phyloP scores from a whole-genome alignment of 2,329 filamentous ascomycete genomes.

The Xylariaceae sp. region DNA sequence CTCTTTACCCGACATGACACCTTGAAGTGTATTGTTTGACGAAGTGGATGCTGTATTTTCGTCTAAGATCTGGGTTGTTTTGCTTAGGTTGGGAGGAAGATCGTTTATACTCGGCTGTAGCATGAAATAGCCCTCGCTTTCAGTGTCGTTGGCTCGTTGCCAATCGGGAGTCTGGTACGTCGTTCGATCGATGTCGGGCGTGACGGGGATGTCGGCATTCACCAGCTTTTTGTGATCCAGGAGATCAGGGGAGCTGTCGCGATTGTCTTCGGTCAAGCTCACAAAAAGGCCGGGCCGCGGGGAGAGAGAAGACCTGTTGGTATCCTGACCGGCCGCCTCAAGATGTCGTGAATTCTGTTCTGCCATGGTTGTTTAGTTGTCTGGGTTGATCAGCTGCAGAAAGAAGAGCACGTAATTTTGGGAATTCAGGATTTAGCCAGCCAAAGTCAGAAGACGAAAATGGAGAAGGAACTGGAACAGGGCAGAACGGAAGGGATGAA shows the following conservation, averaged over 20 bases:
- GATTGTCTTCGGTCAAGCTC: not conserved
- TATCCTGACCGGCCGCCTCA: conserved; percentile 9
- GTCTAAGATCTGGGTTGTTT: conserved; percentile 13
- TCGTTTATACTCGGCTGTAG: conserved; percentile 23
- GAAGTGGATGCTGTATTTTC: conserved; percentile 23
- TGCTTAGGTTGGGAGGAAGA: conserved; percentile 22
- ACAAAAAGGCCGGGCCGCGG: conserved; percentile 5
- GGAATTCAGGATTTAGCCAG: not conserved
- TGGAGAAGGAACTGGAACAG: not conserved
- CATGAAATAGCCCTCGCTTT: conserved; percentile 32
- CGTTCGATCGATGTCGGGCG: conserved; percentile 34
- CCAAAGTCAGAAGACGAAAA: not conserved
- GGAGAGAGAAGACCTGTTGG: conserved; percentile 17
- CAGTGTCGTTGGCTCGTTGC: conserved; percentile 16
- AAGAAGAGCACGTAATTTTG: not conserved
- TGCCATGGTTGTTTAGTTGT: conserved; percentile 25
- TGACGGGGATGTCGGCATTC: conserved; percentile 36
- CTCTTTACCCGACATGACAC: conserved; percentile 36
- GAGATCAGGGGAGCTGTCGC: conserved; percentile 22
- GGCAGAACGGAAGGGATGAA: not conserved
- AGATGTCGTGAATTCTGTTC: conserved; percentile 10
- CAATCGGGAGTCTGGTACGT: conserved; percentile 29
- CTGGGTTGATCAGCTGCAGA: not conserved
- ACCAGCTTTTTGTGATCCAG: conserved; percentile 33
- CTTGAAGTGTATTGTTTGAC: conserved; percentile 22